A percentile compares a stretch with the other conserved stretches of the same genome.
phyloP scores from a whole-genome alignment of 371 early-diverging fungal genomes.

The Lichtheimia ornata region DNA sequence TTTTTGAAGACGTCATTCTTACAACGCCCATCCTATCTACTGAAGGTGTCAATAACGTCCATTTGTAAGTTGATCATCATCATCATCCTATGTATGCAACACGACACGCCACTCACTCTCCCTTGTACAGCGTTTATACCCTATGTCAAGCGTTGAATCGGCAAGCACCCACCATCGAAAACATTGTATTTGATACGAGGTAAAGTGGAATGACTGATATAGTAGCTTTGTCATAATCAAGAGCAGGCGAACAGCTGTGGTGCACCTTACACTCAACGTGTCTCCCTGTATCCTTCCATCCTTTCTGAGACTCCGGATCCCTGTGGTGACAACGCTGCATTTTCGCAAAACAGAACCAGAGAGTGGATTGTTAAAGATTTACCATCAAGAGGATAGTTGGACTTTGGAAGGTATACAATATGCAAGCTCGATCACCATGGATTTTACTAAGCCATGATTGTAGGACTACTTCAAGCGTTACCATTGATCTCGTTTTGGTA shows the following conservation, averaged over 20 bases:
- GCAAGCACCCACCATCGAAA: constrained; percentile 53
- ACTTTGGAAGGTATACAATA: constrained; percentile 46
- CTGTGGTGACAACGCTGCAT: constrained; percentile 46
- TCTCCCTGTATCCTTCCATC: constrained; percentile 51
- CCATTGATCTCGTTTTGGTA: constrained; percentile 69
- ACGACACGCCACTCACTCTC: neutral
- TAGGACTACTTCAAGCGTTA: constrained; percentile 58
- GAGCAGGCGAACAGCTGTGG: constrained; percentile 44
- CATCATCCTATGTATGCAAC: neutral
- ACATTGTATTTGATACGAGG: constrained; percentile 58
- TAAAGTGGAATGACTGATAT: neutral
- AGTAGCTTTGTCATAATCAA: neutral
- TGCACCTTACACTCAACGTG: constrained; percentile 44
- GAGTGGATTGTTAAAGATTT: constrained; percentile 44
- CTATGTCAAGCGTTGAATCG: constrained; percentile 64
- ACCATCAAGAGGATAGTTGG: constrained; percentile 57
- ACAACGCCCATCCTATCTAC: constrained; percentile 57
- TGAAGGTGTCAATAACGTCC: constrained; percentile 56
- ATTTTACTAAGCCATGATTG: neutral
- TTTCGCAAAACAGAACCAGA: constrained; percentile 43
- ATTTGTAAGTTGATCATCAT: constrained; percentile 49
- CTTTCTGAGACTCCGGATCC: constrained; percentile 42
- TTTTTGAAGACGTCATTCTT: constrained; percentile 35
- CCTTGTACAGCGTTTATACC: constrained; percentile 48
- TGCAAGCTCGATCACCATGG: neutral